A percentile compares a stretch with the other conserved stretches of the same genome.
phyloP scores from a whole-genome alignment of 495 filamentous ascomycete genomes.

The Saxophila tyrrhenica region DNA sequence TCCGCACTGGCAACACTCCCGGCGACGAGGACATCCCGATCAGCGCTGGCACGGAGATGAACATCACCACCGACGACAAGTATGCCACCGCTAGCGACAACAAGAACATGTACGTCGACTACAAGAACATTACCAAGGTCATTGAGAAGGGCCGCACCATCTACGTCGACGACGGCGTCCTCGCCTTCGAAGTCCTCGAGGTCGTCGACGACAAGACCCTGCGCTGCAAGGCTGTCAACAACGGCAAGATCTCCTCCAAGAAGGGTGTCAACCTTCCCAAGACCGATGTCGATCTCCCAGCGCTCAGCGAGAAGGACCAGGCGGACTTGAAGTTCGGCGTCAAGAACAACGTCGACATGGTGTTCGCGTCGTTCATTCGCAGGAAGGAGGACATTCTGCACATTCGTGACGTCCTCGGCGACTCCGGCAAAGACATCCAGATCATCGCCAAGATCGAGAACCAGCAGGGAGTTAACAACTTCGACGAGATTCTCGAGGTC shows the following conservation, averaged over 20 bases:
- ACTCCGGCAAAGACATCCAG: constrained; percentile 92
- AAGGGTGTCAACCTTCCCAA: constrained; percentile 99
- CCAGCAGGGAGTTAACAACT: constrained; percentile 98
- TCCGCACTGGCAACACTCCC: constrained; percentile 86
- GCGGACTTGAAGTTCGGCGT: constrained; percentile 87
- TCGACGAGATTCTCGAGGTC: constrained; percentile 88
- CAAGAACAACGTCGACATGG: constrained; percentile 96
- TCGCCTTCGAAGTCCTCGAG: constrained; percentile 85
- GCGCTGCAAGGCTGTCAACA: constrained; percentile 76
- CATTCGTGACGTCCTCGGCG: constrained; percentile 83
- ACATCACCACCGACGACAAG: constrained; percentile 95
- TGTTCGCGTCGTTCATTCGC: constrained; percentile 97
- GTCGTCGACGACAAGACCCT: constrained; percentile 82
- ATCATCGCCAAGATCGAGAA: constrained; percentile 99
- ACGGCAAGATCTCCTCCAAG: constrained; percentile 93
- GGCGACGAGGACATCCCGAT: constrained; percentile 81
- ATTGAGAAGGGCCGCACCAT: constrained; percentile 87
- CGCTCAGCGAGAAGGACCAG: constrained; percentile 97
- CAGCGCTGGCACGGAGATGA: constrained; percentile 65
- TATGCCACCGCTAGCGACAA: constrained; percentile 74
- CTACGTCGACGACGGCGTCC: constrained; percentile 96
- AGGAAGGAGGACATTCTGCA: constrained; percentile 78
- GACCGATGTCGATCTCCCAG: constrained; percentile 95
- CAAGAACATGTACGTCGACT: constrained; percentile 96
- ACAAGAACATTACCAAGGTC: constrained; percentile 99